phyloP scores from a whole-genome alignment of 2,329 filamentous ascomycete species.

The Hypoxylon sp. region DNA sequence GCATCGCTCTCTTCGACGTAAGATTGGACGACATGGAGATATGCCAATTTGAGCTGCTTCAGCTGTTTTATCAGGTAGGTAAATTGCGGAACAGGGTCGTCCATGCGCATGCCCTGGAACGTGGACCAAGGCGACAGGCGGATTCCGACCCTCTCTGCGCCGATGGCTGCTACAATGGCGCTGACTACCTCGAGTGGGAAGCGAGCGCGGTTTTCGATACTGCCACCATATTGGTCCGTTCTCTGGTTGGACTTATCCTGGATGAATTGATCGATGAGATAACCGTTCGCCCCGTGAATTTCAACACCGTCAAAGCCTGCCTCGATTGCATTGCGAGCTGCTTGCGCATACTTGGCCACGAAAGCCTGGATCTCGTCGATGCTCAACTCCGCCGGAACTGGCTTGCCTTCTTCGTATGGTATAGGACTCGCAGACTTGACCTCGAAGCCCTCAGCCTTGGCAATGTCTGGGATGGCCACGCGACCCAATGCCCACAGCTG shows the following conservation, averaged over 20 bases:
- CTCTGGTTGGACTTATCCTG: constrained; percentile 48
- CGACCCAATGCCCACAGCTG: constrained; percentile 74
- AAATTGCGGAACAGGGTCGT: constrained; percentile 75
- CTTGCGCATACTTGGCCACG: constrained; percentile 71
- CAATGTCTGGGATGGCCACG: constrained; percentile 55
- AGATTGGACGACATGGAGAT: constrained; percentile 73
- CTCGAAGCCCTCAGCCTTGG: constrained; percentile 32
- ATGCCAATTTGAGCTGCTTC: constrained; percentile 68
- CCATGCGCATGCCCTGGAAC: constrained; percentile 76
- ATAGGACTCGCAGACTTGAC: constrained; percentile 53
- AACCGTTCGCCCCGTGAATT: constrained; percentile 65
- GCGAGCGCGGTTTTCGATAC: constrained; percentile 53
- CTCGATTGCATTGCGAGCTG: constrained; percentile 67
- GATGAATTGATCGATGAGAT: constrained; percentile 71
- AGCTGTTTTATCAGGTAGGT: constrained; percentile 67
- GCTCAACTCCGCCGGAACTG: constrained; percentile 72
- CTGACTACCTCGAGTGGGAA: constrained; percentile 66
- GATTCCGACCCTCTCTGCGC: constrained; percentile 67
- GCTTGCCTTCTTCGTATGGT: constrained; percentile 48
- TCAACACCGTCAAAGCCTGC: constrained; percentile 75
- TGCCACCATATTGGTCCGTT: constrained; percentile 48
- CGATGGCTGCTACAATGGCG: constrained; percentile 59
- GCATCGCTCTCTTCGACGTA: constrained; percentile 61
- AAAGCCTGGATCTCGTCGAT: constrained; percentile 74
- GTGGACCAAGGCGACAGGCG: constrained; percentile 72